These are phyloP conservation scores for Vitis rupestris DNA, from an alignment of 164 flowering plant genomes.

Conservation along the genomic window DNA sequence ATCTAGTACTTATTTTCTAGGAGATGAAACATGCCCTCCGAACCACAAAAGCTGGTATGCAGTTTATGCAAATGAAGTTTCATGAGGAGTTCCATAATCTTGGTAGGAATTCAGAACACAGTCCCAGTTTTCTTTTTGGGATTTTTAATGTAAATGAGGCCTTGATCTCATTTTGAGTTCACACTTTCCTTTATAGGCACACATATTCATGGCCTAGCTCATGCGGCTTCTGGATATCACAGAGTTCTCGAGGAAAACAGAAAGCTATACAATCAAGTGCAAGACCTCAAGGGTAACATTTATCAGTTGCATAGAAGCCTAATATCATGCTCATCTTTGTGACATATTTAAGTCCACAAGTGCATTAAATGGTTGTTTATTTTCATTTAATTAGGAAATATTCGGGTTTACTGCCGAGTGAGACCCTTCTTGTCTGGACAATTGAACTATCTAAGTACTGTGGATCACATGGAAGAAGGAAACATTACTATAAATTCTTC, in stretches of 20 bases:
- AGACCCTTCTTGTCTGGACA: constrained; percentile 85
- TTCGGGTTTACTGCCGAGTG: constrained; percentile 94
- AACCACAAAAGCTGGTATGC: constrained; percentile 82
- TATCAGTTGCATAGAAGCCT: background rate
- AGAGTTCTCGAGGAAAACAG: constrained; percentile 95
- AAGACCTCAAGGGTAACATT: constrained; percentile 88
- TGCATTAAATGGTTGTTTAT: background rate
- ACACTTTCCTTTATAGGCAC: constrained; percentile 38
- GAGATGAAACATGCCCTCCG: constrained; percentile 65
- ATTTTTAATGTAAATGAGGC: background rate
- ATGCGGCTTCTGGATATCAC: constrained; percentile 94
- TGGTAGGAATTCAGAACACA: constrained; percentile 42
- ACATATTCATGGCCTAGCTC: constrained; percentile 78
- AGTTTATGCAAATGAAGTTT: constrained; percentile 81
- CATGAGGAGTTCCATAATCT: constrained; percentile 75
- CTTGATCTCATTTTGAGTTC: background rate
- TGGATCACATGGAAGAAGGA: constrained; percentile 82
- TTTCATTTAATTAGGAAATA: constrained; percentile 60
- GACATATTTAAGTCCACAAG: background rate
- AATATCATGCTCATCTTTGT: background rate
- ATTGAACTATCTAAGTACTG: constrained; percentile 49
- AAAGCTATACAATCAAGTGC: constrained; percentile 94
- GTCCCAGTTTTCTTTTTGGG: background rate
- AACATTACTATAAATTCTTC: constrained; percentile 62
- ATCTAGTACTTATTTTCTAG: constrained; percentile 28